These are phyloP conservation scores for Metschnikowia henanensis DNA, from an alignment of 805 yeast genomes.

Conservation along the genomic window DNA sequence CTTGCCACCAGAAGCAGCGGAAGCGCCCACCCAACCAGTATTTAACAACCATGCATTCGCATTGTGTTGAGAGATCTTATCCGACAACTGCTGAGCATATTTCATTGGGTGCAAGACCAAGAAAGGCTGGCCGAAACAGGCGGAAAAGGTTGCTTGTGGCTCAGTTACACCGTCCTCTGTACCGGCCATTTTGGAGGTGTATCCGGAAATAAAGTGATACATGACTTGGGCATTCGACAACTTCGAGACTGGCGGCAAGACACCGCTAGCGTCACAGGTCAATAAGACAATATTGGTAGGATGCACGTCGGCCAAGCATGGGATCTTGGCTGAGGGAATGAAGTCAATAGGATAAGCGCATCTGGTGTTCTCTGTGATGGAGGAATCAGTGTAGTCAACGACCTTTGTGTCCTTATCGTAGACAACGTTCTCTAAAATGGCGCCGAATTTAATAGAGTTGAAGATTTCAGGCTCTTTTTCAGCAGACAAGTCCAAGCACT, in stretches of 20 bases:
- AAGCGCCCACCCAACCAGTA: constrained; percentile 98
- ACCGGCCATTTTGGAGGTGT: constrained; percentile 99
- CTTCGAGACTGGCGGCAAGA: constrained; percentile 94
- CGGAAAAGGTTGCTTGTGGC: constrained; percentile 97
- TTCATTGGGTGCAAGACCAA: constrained; percentile 97
- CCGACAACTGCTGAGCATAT: constrained; percentile 94
- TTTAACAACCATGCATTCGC: constrained; percentile 96
- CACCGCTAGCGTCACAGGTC: constrained; percentile 98
- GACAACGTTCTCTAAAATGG: constrained; percentile 90
- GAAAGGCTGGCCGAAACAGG: constrained; percentile 99
- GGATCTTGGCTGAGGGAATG: constrained; percentile 94
- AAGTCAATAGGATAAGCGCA: constrained; percentile 98
- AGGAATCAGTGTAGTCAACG: constrained; percentile 80
- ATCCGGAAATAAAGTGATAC: constrained; percentile 98
- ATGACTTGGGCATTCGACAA: constrained; percentile 93
- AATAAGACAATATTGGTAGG: constrained; percentile 90
- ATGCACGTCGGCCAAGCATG: constrained; percentile 86
- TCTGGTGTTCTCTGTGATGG: constrained; percentile 95
- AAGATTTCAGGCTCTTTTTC: constrained; percentile 98
- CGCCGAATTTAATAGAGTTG: constrained; percentile 91
- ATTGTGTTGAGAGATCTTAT: constrained; percentile 84
- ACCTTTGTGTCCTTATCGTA: constrained; percentile 76
- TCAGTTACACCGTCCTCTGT: constrained; percentile 98
- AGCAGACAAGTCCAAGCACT: constrained; percentile 83
- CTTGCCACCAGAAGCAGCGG: constrained; percentile 91